phyloP scores from a whole-genome alignment of 2,329 filamentous ascomycete genomes.

The Trichoderma lentiforme region DNA sequence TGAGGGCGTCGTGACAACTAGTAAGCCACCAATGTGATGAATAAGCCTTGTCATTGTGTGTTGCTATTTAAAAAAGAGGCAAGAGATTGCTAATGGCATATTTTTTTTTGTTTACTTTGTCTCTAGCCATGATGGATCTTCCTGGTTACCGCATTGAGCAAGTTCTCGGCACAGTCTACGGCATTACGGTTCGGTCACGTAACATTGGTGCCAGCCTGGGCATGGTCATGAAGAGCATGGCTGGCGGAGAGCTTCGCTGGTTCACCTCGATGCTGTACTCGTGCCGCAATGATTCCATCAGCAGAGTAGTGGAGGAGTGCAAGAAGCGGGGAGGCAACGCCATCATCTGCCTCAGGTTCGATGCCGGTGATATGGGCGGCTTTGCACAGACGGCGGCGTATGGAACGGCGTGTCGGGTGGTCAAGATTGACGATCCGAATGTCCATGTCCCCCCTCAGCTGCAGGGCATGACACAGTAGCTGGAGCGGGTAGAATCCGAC shows the following conservation, averaged over 20 bases:
- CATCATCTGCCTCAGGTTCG: slow-evolving; percentile 57
- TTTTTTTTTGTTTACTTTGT: not conserved
- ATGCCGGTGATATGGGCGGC: slow-evolving; percentile 51
- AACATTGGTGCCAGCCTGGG: slow-evolving; percentile 56
- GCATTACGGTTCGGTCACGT: slow-evolving; percentile 54
- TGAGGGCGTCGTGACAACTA: slow-evolving; percentile 58
- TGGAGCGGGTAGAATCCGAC: not conserved
- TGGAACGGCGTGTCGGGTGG: slow-evolving; percentile 56
- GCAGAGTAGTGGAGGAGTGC: slow-evolving; percentile 53
- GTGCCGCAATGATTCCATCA: slow-evolving; percentile 57
- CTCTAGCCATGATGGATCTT: slow-evolving; percentile 56
- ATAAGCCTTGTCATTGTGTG: not conserved
- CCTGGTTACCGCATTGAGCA: slow-evolving; percentile 57
- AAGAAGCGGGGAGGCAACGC: slow-evolving; percentile 58
- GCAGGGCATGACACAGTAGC: not conserved
- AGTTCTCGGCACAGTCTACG: slow-evolving; percentile 57
- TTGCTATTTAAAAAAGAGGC: not conserved
- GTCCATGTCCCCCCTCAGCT: slow-evolving; percentile 29
- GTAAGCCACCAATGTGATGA: slow-evolving; percentile 21
- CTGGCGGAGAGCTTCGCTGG: slow-evolving; percentile 57
- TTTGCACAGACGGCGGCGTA: slow-evolving; percentile 60
- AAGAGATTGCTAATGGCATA: not conserved
- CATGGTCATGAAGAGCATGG: slow-evolving; percentile 55
- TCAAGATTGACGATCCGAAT: slow-evolving; percentile 46
- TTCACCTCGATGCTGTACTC: slow-evolving; percentile 59